Evolutionary conservation across 179 eudicot genomes (phyloP).

Genomic region (Spinacia oleracea): DNA sequence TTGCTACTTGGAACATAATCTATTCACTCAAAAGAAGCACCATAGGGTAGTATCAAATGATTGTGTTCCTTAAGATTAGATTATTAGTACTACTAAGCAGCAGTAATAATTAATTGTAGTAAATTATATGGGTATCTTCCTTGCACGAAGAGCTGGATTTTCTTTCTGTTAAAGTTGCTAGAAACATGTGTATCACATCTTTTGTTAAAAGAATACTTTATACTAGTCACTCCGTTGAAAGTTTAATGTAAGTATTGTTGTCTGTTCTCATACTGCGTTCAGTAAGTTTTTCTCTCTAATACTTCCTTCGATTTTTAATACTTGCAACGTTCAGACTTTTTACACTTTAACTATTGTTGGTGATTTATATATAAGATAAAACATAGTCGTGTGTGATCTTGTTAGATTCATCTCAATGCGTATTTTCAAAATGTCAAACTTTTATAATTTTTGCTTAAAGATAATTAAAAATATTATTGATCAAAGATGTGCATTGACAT

Average conservation of each 20-base stretch:
- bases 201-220: neutral
- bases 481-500: too few species aligned
- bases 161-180: conserved; percentile 28
- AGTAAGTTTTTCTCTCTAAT: neutral
- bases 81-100: conserved; percentile 18
- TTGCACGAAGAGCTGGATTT: conserved; percentile 23
- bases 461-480: too few species aligned
- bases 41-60: conserved; percentile 30
- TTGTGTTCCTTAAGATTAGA: conserved; percentile 25
- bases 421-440: too few species aligned
- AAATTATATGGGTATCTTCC: conserved; percentile 32
- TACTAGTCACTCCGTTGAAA: neutral
- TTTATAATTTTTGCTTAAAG: too few species aligned
- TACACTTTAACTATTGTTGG: too few species aligned
- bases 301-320: too few species aligned
- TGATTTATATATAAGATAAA: too few species aligned
- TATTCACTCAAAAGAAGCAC: conserved; percentile 21
- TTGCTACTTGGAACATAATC: conserved; percentile 8
- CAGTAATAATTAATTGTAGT: conserved; percentile 23
- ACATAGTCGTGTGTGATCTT: too few species aligned
- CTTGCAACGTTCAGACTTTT: too few species aligned
- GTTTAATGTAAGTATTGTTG: neutral
- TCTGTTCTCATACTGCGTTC: neutral
- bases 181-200: conserved; percentile 18
- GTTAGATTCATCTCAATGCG: too few species aligned